phyloP scores from a whole-genome alignment of 371 early-diverging fungal genomes.

The Gilbertella persicaria region DNA sequence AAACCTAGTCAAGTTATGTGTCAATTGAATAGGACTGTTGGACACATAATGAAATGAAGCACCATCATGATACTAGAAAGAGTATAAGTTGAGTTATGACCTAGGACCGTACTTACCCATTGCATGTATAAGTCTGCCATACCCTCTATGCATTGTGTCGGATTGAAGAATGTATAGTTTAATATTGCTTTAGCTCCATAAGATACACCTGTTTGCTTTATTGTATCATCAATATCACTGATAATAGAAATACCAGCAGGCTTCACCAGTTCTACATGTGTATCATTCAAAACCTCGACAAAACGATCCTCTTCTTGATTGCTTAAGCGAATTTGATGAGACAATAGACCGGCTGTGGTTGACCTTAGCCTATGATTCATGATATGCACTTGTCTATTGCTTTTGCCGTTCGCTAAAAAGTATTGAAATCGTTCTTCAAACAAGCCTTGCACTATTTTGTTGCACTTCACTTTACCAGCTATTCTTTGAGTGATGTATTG shows the following conservation, averaged over 20 bases:
- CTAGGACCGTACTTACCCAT: slow-evolving; percentile 45
- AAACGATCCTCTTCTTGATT: neutral
- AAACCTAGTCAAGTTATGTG: slow-evolving; percentile 74
- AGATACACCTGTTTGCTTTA: slow-evolving; percentile 77
- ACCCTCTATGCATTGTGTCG: slow-evolving; percentile 59
- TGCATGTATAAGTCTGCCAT: slow-evolving; percentile 70
- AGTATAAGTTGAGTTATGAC: neutral
- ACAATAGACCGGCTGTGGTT: too few relatives aligned
- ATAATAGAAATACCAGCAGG: slow-evolving; percentile 73
- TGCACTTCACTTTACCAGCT: slow-evolving; percentile 25
- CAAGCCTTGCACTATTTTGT: slow-evolving; percentile 14
- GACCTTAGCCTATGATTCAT: too few relatives aligned
- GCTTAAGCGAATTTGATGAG: too few relatives aligned
- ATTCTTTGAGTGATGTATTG: slow-evolving; percentile 37
- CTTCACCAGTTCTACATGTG: too few relatives aligned
- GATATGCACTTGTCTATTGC: slow-evolving; percentile 31
- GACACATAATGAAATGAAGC: slow-evolving; percentile 89
- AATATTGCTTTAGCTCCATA: slow-evolving; percentile 67
- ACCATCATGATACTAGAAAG: slow-evolving; percentile 54
- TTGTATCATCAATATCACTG: slow-evolving; percentile 90
- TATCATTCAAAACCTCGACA: too few relatives aligned
- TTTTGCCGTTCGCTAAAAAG: slow-evolving; percentile 41
- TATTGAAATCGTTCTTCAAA: slow-evolving; percentile 47
- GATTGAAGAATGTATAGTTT: slow-evolving; percentile 69
- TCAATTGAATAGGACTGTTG: slow-evolving; percentile 88